Base-by-base conservation (phyloP, 306 rosid species). In the Vicia villosa region DNA sequence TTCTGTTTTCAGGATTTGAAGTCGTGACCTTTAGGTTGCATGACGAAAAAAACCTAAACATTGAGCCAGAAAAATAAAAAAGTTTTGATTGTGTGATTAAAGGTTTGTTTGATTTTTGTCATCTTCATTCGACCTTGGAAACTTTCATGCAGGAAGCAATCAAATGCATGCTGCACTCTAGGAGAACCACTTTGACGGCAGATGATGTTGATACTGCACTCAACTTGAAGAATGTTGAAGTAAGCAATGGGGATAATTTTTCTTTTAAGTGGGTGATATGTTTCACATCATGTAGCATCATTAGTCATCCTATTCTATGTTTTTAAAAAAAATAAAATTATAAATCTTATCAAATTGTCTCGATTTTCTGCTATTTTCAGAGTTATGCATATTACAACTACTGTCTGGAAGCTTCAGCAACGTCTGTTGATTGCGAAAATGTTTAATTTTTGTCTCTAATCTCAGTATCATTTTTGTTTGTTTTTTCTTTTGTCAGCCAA, bases 141-240 rank as follows among this genome's bases (percentile, higher is more conserved):
- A 56, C 19, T 26, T 26, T 26, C 40, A 26, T 19, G 13, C 91
- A 92, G 98, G 98, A 93, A 78, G 96, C 98, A 21, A 85, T 90
- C 72, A 93, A 90, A 68, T 93, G 98, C 80, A 93, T 93, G 97
- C 87, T 91, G 3, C 98, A 93, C 45, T 90, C 98, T 0, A 84
- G 77, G 73, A 64, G 98, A 69, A 88, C 96, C 28, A 80, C 77
- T 15, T 80, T 93, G 65, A 86, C 91, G 0, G 75, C 89, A 0
- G 87, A 82, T 56, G 98, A 90, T 72, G 94, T 93, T 26, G 98
- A 93, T 81, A 69, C 84, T 17, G 98, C 98, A 2, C 96, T 93
- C 58, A 85, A 82, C 60, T 77, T 93, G 83, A 85, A 88, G 81
- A 90, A 93, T 65, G 89, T 93, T 38, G 97, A 93, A 85, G 98